phyloP scores from a whole-genome alignment of 768 basidiomycete species.

The Hysterangium stoloniferum region DNA sequence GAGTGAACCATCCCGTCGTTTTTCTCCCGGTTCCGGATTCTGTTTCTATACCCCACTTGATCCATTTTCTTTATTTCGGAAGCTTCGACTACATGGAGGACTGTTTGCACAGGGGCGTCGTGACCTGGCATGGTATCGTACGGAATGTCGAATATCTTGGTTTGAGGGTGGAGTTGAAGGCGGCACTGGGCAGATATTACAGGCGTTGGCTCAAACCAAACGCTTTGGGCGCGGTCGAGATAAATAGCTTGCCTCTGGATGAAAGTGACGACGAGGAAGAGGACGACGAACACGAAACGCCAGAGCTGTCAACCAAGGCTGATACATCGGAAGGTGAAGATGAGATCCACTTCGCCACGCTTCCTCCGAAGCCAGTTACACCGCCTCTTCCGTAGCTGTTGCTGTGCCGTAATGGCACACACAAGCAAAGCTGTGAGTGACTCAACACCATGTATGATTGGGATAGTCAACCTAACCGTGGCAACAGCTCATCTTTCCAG shows the following conservation, averaged over 20 bases:
- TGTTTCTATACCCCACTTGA: conserved; percentile 58
- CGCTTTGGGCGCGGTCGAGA: not conserved
- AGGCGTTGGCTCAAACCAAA: conserved; percentile 46
- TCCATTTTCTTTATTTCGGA: conserved; percentile 83
- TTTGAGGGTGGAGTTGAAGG: conserved; percentile 65
- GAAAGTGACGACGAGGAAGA: not conserved
- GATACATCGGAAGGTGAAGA: not conserved
- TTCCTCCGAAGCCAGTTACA: no score
- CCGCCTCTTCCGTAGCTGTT: no score
- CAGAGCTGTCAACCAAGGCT: not conserved
- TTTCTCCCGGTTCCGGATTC: conserved; percentile 73
- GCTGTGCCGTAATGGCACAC: not conserved
- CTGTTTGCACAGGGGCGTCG: conserved; percentile 51
- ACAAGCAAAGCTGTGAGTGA: no score
- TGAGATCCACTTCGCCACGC: no score
- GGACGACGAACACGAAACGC: not conserved
- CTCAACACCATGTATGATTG: no score
- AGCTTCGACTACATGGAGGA: conserved; percentile 55
- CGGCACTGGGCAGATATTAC: conserved; percentile 73
- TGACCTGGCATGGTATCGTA: conserved; percentile 82
- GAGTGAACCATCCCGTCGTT: conserved; percentile 56
- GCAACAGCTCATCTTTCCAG: no score
- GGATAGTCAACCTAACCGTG: no score
- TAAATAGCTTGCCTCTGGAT: not conserved
- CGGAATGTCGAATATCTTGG: conserved; percentile 87